Conservation (phyloP, 2,329 filamentous ascomycete species). For the Paracorniculantispora psalliotae region DNA sequence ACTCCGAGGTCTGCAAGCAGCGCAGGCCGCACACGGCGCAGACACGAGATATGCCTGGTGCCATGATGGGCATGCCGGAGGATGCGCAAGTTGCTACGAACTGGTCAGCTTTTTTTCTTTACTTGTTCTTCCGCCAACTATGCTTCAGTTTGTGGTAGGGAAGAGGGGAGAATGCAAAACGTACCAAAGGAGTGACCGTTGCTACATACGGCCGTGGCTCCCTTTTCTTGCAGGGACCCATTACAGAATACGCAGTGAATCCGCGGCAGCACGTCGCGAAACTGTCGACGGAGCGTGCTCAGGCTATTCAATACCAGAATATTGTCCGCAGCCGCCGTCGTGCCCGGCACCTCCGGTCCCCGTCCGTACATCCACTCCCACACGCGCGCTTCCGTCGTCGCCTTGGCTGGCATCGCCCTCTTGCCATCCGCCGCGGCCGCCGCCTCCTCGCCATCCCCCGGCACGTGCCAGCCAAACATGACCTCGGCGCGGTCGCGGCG, state of each 20-base stretch:
- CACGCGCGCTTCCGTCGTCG: constrained; percentile 50
- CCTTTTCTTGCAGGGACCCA: constrained; percentile 27
- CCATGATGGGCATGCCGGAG: constrained; percentile 50
- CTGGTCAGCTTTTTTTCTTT: background rate
- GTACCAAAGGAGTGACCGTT: constrained; percentile 38
- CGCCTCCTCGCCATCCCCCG: constrained; percentile 4
- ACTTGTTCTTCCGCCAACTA: too few species aligned
- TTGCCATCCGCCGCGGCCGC: background rate
- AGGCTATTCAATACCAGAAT: constrained; percentile 10
- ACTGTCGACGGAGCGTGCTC: constrained; percentile 30
- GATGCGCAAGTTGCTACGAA: constrained; percentile 44
- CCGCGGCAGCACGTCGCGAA: constrained; percentile 28
- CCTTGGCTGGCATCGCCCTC: constrained; percentile 15
- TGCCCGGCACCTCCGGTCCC: constrained; percentile 41
- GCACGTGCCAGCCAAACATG: constrained; percentile 31
- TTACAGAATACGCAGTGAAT: constrained; percentile 47
- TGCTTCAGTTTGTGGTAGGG: too few species aligned
- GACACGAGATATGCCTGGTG: constrained; percentile 47
- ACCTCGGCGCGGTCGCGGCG: constrained; percentile 34
- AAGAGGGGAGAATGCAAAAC: constrained; percentile 13
- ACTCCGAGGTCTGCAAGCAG: constrained; percentile 41
- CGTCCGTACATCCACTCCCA: constrained; percentile 58
- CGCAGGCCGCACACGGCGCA: constrained; percentile 52
- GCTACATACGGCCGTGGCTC: constrained; percentile 33
- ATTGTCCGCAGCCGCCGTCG: background rate